These are phyloP conservation scores for Lactifluus piperatus DNA, from an alignment of 768 basidiomycete genomes.

Conservation along the genomic window DNA sequence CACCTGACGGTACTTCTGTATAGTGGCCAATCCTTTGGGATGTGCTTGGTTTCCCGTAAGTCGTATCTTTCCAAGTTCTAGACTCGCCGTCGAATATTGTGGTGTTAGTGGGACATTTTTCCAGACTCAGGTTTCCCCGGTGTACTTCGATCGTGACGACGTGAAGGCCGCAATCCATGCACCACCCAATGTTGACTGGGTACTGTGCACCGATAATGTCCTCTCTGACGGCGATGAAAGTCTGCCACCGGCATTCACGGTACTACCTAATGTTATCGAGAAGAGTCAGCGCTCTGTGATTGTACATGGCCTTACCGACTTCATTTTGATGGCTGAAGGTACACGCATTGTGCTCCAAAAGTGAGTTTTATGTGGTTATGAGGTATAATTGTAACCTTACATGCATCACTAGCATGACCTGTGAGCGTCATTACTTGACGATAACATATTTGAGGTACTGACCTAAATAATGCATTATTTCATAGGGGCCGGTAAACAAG, in stretches of 20 bases:
- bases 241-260: conserved; percentile 51
- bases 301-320: conserved; percentile 66
- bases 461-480: conserved; percentile 19
- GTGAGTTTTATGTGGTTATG: conserved; percentile 21
- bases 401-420: conserved; percentile 11
- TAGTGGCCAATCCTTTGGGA: conserved; percentile 65
- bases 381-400: not conserved
- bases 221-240: conserved; percentile 57
- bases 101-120: conserved; percentile 42
- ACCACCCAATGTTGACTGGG: conserved; percentile 49
- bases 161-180: conserved; percentile 69
- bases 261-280: conserved; percentile 64
- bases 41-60: conserved; percentile 73
- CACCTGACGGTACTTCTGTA: not conserved
- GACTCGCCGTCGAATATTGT: not conserved
- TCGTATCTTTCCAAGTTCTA: not conserved
- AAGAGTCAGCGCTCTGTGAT: conserved; percentile 63
- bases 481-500: conserved; percentile 61
- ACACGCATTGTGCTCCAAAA: conserved; percentile 32
- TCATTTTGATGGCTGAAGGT: conserved; percentile 64
- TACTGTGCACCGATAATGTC: conserved; percentile 53
- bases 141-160: conserved; percentile 63
- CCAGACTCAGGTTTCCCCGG: conserved; percentile 43
- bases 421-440: not conserved
- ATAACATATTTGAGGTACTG: not conserved